Conservation (phyloP, 169 alveolate species). For the Cryptosporidium ubiquitum region DNA sequence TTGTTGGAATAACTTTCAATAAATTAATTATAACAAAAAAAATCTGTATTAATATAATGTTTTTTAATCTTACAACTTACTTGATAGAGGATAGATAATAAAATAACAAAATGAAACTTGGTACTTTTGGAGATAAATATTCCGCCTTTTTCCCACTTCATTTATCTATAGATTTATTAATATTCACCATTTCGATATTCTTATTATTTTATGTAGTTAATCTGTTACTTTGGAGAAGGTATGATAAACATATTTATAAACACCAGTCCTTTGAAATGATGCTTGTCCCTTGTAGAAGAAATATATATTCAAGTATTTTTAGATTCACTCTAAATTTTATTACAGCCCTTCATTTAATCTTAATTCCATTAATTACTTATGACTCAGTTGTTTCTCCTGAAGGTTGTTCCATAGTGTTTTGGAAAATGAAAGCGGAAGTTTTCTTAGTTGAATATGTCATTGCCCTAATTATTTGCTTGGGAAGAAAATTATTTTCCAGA, state of each 20-base stretch:
- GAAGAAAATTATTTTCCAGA: constrained; percentile 8
- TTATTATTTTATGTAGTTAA: not conserved
- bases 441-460: constrained; percentile 27
- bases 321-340: not conserved
- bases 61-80: not conserved
- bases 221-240: constrained; percentile 18
- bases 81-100: not conserved
- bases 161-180: not conserved
- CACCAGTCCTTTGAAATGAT: constrained; percentile 10
- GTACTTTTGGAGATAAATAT: not conserved
- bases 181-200: constrained; percentile 2
- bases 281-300: constrained; percentile 20
- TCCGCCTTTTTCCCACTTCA: constrained; percentile 13
- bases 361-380: constrained; percentile 8
- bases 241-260: constrained; percentile 3
- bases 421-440: constrained; percentile 40
- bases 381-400: constrained; percentile 18
- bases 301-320: not conserved
- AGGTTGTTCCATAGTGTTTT: not conserved
- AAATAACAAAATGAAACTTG: not conserved
- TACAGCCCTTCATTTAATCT: constrained; percentile 8
- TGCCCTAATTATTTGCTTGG: constrained; percentile 18
- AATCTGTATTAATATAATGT: not conserved
- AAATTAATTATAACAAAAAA: no score
- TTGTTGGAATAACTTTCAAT: not conserved